Evolutionary conservation across 2,329 filamentous ascomycete species (phyloP).

Genomic region (Hymenoscyphus fraxineus): DNA sequence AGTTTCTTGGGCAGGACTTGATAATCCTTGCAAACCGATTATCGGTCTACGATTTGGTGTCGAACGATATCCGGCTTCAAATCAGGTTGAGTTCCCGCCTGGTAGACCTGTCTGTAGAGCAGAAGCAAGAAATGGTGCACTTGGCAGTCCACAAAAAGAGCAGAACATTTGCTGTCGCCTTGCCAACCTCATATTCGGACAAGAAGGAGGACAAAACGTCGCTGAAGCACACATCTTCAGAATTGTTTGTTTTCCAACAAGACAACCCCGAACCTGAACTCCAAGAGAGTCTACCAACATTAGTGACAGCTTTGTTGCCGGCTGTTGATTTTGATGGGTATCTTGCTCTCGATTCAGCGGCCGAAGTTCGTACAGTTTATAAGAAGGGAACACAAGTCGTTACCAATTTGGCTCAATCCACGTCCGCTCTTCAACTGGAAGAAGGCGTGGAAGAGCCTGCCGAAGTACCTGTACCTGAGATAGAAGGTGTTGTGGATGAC

Average conservation of each 20-base stretch:
- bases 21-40: conserved; percentile 71
- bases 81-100: conserved; percentile 50
- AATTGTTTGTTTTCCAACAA: conserved; percentile 64
- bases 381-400: conserved; percentile 55
- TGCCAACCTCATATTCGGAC: conserved; percentile 34
- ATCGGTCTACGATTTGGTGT: conserved; percentile 79
- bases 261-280: conserved; percentile 56
- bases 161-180: conserved; percentile 62
- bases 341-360: conserved; percentile 69
- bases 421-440: conserved; percentile 43
- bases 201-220: conserved; percentile 21
- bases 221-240: conserved; percentile 44
- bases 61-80: conserved; percentile 68
- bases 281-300: conserved; percentile 51
- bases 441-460: conserved; percentile 30
- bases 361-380: conserved; percentile 63
- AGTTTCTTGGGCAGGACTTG: conserved; percentile 69
- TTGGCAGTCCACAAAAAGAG: conserved; percentile 68
- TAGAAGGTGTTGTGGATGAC: conserved; percentile 32
- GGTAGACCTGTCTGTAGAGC: conserved; percentile 33
- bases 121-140: conserved; percentile 51
- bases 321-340: conserved; percentile 66
- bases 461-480: conserved; percentile 19
- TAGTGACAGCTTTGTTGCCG: conserved; percentile 65
- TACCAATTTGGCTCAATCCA: conserved; percentile 50